Base-by-base conservation (phyloP, 768 basidiomycete species). In the Neoboletus magnificus region DNA sequence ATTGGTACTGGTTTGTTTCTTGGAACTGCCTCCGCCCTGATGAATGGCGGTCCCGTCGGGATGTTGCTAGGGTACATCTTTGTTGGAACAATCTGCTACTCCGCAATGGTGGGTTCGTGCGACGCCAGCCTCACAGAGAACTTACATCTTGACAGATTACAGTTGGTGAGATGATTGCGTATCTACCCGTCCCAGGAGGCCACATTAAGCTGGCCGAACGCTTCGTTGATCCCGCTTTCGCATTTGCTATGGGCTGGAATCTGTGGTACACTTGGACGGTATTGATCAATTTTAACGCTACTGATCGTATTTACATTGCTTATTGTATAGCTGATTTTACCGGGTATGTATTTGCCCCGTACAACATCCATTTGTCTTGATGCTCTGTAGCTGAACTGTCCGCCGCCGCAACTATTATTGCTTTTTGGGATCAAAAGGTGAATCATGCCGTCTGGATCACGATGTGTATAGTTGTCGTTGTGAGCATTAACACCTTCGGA, bases 371-470 rank as follows among this genome's bases (percentile, higher is more conserved):
- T 20, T 10, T 22, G 3, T 23, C 11, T 35, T 58, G 15, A 55
- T 5, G 22, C 44, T 25, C 22, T 36, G 10, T 18, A 53, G 76
- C 77, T 15, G 79, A 79, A 61, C 59, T 80, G 1, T 73, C 76
- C 18, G 79, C 80, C 2, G 79, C 79, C 1, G 75, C 81, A 18
- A 75, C 80, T 15, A 63, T 83, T 32, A 77, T 83, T 57, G 61
- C 73, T 52, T 81, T 71, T 59, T 80, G 77, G 77, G 70, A 71
- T 51, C 50, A 55, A 3, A 52, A 62, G 18, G 60, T 75, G 43
- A 77, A 68, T 55, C 73, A 77, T 42, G 79, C 78, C 0, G 73
- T 72, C 5, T 84, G 79, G 78, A 79, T 83, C 56, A 72, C 75
- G 3, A 71, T 83, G 40, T 81, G 76, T 59, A 59, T 81, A 9